Conservation (phyloP, 805 yeast genomes). For the Huiozyma naganishii region DNA sequence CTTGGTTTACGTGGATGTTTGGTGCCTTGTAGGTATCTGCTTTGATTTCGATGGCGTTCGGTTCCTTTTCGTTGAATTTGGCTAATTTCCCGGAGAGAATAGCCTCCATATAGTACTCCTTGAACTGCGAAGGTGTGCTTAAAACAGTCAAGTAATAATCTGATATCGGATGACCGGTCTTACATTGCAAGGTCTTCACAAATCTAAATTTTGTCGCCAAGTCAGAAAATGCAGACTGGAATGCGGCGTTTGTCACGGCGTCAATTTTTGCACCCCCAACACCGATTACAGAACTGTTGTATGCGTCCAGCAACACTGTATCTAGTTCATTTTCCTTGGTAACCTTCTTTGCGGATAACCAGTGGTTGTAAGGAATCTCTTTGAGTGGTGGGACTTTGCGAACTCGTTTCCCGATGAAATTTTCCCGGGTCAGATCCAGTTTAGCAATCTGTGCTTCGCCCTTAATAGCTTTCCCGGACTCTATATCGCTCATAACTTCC, state of each 20-base stretch:
- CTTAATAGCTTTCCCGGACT: conserved; percentile 28
- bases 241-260: conserved; percentile 2
- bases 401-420: conserved; percentile 20
- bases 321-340: conserved; percentile 20
- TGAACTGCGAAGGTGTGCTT: conserved; percentile 21
- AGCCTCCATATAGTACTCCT: conserved; percentile 18
- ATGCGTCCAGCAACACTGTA: conserved; percentile 11
- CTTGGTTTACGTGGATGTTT: conserved; percentile 33
- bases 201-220: conserved; percentile 29
- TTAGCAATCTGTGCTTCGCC: conserved; percentile 1
- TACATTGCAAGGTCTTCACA: conserved; percentile 26
- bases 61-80: conserved; percentile 51
- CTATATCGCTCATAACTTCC: conserved; percentile 29
- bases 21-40: conserved; percentile 44
- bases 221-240: conserved; percentile 13
- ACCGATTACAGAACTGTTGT: neutral
- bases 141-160: conserved; percentile 29
- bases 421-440: conserved; percentile 21
- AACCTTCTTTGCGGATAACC: conserved; percentile 25
- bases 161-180: conserved; percentile 31
- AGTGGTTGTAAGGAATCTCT: conserved; percentile 25
- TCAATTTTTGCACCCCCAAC: conserved; percentile 10
- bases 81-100: conserved; percentile 24
- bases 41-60: conserved; percentile 62
- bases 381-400: conserved; percentile 7